These are phyloP conservation scores for Trichoderma lentiforme DNA, from an alignment of 2,329 filamentous ascomycete genomes.

Conservation along the genomic window DNA sequence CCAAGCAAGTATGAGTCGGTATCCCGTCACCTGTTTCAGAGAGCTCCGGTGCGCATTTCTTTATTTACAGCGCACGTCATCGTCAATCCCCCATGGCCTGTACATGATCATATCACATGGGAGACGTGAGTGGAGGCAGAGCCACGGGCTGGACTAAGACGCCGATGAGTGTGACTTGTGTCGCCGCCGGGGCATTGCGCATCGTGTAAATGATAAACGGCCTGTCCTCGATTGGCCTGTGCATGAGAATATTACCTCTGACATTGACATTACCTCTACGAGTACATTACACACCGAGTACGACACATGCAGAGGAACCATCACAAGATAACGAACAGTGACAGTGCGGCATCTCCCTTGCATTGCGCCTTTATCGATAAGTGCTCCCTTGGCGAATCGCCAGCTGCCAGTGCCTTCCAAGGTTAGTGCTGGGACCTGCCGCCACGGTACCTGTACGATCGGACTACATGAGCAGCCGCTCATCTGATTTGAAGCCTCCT, in stretches of 20 bases:
- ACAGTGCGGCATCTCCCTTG: neutral
- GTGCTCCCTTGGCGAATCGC: neutral
- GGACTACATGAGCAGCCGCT: neutral
- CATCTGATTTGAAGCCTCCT: neutral
- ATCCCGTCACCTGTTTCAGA: neutral
- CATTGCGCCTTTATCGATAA: slow-evolving; percentile 12
- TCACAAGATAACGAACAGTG: slow-evolving; percentile 3
- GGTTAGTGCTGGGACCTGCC: neutral
- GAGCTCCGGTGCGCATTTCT: neutral
- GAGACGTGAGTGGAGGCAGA: slow-evolving; percentile 1
- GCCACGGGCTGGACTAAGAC: neutral
- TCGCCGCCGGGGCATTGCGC: neutral
- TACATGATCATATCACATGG: slow-evolving; percentile 15
- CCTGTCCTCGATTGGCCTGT: neutral
- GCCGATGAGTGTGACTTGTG: slow-evolving; percentile 11
- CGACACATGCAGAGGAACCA: neutral
- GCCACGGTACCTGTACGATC: neutral
- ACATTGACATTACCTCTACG: neutral
- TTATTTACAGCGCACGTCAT: neutral
- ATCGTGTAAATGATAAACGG: neutral
- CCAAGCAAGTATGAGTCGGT: neutral
- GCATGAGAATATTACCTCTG: neutral
- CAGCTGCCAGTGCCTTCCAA: no score
- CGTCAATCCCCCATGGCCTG: neutral
- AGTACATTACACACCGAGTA: neutral